Conservation (phyloP, 1,284 basidiomycete genomes). For the Naganishia albida region DNA sequence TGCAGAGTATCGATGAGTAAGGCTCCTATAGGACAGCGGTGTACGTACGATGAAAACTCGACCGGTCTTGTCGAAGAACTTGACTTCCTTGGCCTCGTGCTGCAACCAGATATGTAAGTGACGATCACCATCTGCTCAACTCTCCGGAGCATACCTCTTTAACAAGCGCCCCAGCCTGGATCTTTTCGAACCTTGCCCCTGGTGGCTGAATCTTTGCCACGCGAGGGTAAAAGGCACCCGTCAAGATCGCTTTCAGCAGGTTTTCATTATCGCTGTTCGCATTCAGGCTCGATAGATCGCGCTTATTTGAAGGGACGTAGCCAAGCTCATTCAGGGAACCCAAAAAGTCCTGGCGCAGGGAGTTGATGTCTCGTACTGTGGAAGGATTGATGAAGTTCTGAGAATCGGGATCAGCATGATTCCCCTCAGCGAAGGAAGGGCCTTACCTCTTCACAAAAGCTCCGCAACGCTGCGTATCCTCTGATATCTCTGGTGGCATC, state of each 20-base stretch:
- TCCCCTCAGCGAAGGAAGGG: background rate
- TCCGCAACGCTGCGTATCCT: conserved; percentile 58
- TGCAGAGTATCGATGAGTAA: background rate
- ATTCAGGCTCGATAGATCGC: conserved; percentile 59
- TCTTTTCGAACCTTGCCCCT: conserved; percentile 74
- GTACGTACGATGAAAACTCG: conserved; percentile 50
- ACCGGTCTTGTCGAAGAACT: conserved; percentile 65
- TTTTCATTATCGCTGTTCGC: conserved; percentile 66
- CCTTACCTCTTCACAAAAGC: conserved; percentile 77
- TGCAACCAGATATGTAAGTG: conserved; percentile 13
- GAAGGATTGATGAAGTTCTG: conserved; percentile 80
- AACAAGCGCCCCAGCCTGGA: conserved; percentile 75
- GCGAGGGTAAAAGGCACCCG: conserved; percentile 79
- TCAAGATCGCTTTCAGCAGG: conserved; percentile 75
- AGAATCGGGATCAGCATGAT: background rate
- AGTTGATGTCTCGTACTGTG: conserved; percentile 77
- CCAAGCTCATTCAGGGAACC: conserved; percentile 72
- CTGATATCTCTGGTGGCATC: conserved; percentile 65
- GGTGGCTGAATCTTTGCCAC: conserved; percentile 76
- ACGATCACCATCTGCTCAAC: background rate
- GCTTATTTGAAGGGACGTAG: conserved; percentile 57
- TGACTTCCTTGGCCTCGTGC: conserved; percentile 77
- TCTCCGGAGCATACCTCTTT: conserved; percentile 58
- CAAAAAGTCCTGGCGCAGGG: conserved; percentile 76
- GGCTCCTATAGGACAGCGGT: background rate